Base-by-base conservation (phyloP, 2,329 filamentous ascomycete genomes). In the Ophidiomyces ophidiicola region DNA sequence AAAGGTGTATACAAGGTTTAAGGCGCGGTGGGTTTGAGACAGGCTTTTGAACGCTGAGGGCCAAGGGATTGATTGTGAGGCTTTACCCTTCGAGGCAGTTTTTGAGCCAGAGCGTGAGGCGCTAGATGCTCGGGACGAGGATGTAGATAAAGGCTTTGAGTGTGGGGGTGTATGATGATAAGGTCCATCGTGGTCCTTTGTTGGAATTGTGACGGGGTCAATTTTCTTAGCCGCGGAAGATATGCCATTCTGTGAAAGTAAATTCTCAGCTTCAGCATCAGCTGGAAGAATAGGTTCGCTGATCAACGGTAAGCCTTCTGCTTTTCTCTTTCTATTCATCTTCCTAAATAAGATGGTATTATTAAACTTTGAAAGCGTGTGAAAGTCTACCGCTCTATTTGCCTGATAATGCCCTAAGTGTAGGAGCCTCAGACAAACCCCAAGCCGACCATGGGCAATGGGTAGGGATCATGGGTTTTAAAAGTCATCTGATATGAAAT, bases 1-100 rank as follows among this genome's bases (percentile, higher is more conserved):
- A 55, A 98, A 96, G 0, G 90, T 96, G 52, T 85, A 94, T 1
- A 96, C 85, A 1, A 96, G 64, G 51, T 94, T 98, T 44, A 98
- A 64, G 1, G 90, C 88, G 44, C 78, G 74, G 56, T 96, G 82
- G 0, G 79, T 82, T 56, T 79, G 78, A 18, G 80, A 76, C 6
- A 96, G 69, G 29, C 69, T 66, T 41, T 75, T 79, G 58, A 96
- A 83, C 32, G 72, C 67, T 1, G 74, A 69, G 0, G 87, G 86
- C 86, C 88, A 94, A 29, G 72, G 70, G 36, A 71, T 64, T 1
- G 67, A 46, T 7, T 58, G 55, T 1, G 49, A 35, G 52, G 45
- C 34, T 31, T 40, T 20, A 19, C 31, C 6, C 23, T 36, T 35
- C 19, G 21, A 18, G 10, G 15, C n/a, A 2, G 17, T 19, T 12